These are phyloP conservation scores for Lactifluus volemus DNA, from an alignment of 768 basidiomycete genomes.

Conservation along the genomic window DNA sequence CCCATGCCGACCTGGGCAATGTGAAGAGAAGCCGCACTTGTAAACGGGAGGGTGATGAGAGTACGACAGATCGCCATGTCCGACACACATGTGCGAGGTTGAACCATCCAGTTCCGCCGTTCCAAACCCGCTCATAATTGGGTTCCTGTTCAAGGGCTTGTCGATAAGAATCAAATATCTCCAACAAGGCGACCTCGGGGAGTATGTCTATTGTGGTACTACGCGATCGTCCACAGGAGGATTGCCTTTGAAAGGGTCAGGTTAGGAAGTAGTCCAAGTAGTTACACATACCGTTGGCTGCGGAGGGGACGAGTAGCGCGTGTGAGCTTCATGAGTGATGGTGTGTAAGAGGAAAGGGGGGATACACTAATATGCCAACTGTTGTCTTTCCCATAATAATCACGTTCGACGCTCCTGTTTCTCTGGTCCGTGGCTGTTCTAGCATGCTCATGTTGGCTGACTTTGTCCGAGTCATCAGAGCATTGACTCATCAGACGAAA, in stretches of 20 bases:
- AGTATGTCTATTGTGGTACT: not conserved
- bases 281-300: not conserved
- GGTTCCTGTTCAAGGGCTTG: not conserved
- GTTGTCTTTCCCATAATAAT: no score
- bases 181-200: not conserved
- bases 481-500: no score
- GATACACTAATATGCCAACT: no score
- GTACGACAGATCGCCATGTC: not conserved
- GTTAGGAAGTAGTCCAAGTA: not conserved
- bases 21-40: not conserved
- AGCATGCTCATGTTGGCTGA: no score
- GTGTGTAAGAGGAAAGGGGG: not conserved
- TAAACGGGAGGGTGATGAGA: not conserved
- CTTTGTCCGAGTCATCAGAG: no score
- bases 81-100: slow-evolving; percentile 4
- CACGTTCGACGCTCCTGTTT: no score
- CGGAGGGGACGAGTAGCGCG: not conserved
- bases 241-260: not conserved
- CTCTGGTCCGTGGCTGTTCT: no score
- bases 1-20: not conserved
- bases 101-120: not conserved
- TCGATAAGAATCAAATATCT: not conserved
- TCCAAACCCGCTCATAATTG: not conserved
- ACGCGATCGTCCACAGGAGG: not conserved
- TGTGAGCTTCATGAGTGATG: not conserved